These are phyloP conservation scores for Gymnopilus dilepis DNA, from an alignment of 768 basidiomycete species.

Conservation along the genomic window DNA sequence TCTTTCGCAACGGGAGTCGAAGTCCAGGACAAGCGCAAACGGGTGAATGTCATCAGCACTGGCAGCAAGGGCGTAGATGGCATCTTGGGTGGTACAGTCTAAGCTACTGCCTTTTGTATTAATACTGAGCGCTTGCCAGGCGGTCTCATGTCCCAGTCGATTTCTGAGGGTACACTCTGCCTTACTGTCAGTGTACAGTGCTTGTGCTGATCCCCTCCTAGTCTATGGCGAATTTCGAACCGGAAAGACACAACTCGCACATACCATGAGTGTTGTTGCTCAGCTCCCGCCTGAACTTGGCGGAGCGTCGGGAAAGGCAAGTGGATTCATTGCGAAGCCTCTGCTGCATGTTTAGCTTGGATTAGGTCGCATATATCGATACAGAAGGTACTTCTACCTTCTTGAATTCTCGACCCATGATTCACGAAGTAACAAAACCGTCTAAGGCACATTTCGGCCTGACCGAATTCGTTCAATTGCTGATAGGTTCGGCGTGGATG, in stretches of 20 bases:
- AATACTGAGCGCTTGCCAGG: slow-evolving; percentile 46
- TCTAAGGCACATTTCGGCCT: slow-evolving; percentile 87
- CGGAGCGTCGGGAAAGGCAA: slow-evolving; percentile 87
- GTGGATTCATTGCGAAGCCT: slow-evolving; percentile 9
- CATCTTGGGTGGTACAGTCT: slow-evolving; percentile 77
- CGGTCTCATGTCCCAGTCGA: slow-evolving; percentile 90
- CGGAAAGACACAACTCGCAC: slow-evolving; percentile 94
- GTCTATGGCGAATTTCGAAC: slow-evolving; percentile 97
- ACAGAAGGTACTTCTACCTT: slow-evolving; percentile 65
- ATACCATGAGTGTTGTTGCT: slow-evolving; percentile 90
- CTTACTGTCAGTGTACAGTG: neutral
- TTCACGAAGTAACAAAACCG: slow-evolving; percentile 25
- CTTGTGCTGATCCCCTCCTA: slow-evolving; percentile 31
- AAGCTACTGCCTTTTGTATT: neutral
- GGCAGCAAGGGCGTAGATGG: slow-evolving; percentile 91
- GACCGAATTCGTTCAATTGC: slow-evolving; percentile 92
- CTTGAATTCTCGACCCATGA: too few species aligned
- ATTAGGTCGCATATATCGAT: slow-evolving; percentile 88
- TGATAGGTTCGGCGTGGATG: slow-evolving; percentile 93
- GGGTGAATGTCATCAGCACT: slow-evolving; percentile 84
- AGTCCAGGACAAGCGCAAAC: slow-evolving; percentile 83
- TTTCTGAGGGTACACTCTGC: slow-evolving; percentile 73
- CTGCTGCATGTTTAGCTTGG: neutral
- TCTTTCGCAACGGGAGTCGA: slow-evolving; percentile 93
- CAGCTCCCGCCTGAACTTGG: slow-evolving; percentile 91